Evolutionary conservation across 495 filamentous ascomycete species (phyloP).

Genomic region (Cercophora scortea): DNA sequence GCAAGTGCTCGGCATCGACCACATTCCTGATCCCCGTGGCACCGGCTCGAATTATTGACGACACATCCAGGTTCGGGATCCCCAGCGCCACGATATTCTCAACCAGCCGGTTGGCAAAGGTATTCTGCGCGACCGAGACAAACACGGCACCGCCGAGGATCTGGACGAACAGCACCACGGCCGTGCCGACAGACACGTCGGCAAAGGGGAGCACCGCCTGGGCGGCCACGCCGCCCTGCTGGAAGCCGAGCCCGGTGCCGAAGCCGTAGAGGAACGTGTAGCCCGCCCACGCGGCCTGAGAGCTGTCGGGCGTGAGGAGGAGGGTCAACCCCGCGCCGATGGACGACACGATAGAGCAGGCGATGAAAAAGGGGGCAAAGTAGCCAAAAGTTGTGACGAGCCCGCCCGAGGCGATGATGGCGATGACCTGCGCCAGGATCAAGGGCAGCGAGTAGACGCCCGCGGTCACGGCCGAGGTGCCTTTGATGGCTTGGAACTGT

Average conservation of each 20-base stretch:
- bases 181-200: conserved; percentile 50
- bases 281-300: conserved; percentile 49
- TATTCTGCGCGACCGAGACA: conserved; percentile 45
- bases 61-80: no score
- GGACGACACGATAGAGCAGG: conserved; percentile 41
- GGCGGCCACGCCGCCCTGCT: conserved; percentile 46
- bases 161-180: conserved; percentile 52
- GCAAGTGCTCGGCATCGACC: no score
- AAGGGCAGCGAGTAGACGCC: conserved; percentile 59
- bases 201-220: conserved; percentile 37
- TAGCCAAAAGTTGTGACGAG: conserved; percentile 7
- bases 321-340: conserved; percentile 55
- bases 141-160: conserved; percentile 53
- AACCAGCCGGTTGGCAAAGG: conserved; percentile 46
- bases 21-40: no score
- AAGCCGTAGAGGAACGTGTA: conserved; percentile 38
- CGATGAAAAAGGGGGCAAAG: conserved; percentile 34
- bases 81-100: no score
- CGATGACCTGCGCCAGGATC: conserved; percentile 48
- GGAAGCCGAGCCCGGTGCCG: conserved; percentile 46
- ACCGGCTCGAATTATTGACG: no score
- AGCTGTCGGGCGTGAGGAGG: conserved; percentile 37
- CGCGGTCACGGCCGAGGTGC: conserved; percentile 47
- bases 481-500: conserved; percentile 67
- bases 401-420: conserved; percentile 43